These are phyloP conservation scores for Penicillium sp. DNA, from an alignment of 2,329 filamentous ascomycete species.

Conservation along the genomic window DNA sequence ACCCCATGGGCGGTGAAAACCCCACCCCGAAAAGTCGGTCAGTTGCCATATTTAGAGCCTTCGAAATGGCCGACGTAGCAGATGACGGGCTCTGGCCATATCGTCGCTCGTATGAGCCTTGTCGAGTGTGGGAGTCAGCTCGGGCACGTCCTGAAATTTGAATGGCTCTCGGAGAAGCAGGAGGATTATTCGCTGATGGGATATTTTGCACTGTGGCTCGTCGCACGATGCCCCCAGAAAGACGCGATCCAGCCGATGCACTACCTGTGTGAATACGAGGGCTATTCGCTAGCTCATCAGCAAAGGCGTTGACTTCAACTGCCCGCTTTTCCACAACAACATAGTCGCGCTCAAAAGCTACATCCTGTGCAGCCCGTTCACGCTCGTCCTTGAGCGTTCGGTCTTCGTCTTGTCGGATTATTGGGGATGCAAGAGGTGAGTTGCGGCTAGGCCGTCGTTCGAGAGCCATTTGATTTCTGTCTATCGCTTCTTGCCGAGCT, in stretches of 20 bases:
- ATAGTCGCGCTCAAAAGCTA: constrained; percentile 88
- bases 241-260: constrained; percentile 44
- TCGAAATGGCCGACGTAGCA: constrained; percentile 86
- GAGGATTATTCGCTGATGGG: constrained; percentile 63
- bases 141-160: constrained; percentile 66
- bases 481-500: constrained; percentile 35
- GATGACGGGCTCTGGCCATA: constrained; percentile 71
- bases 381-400: constrained; percentile 37
- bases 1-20: constrained; percentile 46
- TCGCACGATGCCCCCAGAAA: constrained; percentile 63
- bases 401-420: constrained; percentile 35
- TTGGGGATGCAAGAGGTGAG: constrained; percentile 31
- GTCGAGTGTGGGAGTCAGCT: constrained; percentile 64
- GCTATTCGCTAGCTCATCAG: constrained; percentile 87
- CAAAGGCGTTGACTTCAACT: constrained; percentile 95
- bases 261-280: constrained; percentile 51
- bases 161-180: constrained; percentile 63
- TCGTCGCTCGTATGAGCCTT: constrained; percentile 75
- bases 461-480: constrained; percentile 22
- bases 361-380: constrained; percentile 74
- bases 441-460: constrained; percentile 11
- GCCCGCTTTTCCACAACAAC: constrained; percentile 92
- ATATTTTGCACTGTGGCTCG: constrained; percentile 74
- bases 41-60: constrained; percentile 91
- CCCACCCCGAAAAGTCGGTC: constrained; percentile 51